Evolutionary conservation across 2,329 filamentous ascomycete genomes (phyloP).

Genomic region (Plectosphaerella plurivora): DNA sequence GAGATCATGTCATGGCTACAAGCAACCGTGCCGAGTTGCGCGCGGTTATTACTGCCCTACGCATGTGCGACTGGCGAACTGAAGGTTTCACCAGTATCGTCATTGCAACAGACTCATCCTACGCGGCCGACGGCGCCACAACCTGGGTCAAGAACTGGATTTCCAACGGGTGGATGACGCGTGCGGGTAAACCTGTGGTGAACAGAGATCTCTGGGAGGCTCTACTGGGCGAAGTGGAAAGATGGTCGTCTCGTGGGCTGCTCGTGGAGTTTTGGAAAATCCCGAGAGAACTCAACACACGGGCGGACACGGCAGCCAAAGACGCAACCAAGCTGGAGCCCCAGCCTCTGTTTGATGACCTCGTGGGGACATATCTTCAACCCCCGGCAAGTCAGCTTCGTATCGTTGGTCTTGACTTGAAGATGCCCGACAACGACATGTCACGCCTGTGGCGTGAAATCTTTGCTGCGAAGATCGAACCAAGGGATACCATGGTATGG

Average conservation of each 20-base stretch:
- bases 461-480: too few species aligned
- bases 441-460: too few species aligned
- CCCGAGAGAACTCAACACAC: slow-evolving; percentile 32
- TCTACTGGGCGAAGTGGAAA: slow-evolving; percentile 36
- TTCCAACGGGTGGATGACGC: slow-evolving; percentile 37
- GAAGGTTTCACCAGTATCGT: slow-evolving; percentile 37
- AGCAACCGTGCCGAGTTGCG: slow-evolving; percentile 53
- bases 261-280: slow-evolving; percentile 39
- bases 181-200: slow-evolving; percentile 28
- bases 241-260: not conserved
- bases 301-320: slow-evolving; percentile 36
- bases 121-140: slow-evolving; percentile 42
- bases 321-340: slow-evolving; percentile 13
- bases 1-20: slow-evolving; percentile 29
- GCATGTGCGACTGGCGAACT: slow-evolving; percentile 34
- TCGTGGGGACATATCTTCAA: too few species aligned
- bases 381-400: too few species aligned
- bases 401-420: too few species aligned
- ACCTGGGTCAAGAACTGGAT: slow-evolving; percentile 38
- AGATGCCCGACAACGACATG: too few species aligned
- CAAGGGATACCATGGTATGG: too few species aligned
- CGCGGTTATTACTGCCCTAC: slow-evolving; percentile 45
- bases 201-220: slow-evolving; percentile 50
- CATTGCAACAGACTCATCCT: slow-evolving; percentile 50
- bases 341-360: too few species aligned